phyloP scores from a whole-genome alignment of 306 rosid species.

The Pyrus pyrifolia region DNA sequence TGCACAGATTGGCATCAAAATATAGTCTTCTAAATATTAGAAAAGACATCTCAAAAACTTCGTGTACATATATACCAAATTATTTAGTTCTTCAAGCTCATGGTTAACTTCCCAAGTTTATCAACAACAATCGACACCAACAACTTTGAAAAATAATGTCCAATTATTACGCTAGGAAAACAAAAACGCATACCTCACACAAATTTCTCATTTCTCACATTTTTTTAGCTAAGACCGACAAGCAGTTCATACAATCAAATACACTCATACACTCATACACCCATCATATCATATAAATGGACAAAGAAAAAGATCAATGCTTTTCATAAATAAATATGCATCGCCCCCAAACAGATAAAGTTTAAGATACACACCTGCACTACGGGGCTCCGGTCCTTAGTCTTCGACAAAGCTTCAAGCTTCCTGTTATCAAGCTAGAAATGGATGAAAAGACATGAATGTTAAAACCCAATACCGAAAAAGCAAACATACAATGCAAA shows the following conservation, averaged over 20 bases:
- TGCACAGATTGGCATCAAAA: neutral
- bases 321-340: neutral
- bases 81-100: neutral
- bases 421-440: constrained; percentile 80
- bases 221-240: neutral
- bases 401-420: constrained; percentile 64
- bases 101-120: neutral
- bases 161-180: neutral
- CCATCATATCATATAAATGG: neutral
- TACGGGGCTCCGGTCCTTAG: constrained; percentile 58
- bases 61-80: neutral
- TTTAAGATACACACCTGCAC: constrained; percentile 55
- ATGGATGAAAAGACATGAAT: neutral
- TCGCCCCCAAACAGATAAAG: neutral
- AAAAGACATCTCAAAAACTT: neutral
- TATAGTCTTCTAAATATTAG: neutral
- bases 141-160: neutral
- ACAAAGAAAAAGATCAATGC: neutral
- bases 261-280: neutral
- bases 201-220: neutral
- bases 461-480: neutral
- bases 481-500: neutral
- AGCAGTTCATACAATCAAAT: neutral
- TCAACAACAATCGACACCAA: neutral
- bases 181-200: neutral